Conservation (phyloP, 2,329 filamentous ascomycete genomes). For the Paradendryphiella salina region DNA sequence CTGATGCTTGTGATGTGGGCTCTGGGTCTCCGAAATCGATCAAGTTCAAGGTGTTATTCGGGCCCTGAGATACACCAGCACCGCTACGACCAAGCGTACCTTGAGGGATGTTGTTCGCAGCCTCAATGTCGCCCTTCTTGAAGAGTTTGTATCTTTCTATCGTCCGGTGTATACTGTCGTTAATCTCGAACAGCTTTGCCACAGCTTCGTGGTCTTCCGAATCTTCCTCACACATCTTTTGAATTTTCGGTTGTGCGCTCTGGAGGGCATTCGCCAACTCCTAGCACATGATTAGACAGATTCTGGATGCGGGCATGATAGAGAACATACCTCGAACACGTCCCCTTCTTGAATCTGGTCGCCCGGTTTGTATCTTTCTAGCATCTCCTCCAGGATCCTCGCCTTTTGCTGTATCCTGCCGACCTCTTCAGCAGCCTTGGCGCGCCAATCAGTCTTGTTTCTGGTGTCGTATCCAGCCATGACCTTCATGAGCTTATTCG, state of each 20-base stretch:
- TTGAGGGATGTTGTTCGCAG: slow-evolving; percentile 78
- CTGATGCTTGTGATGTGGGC: slow-evolving; percentile 48
- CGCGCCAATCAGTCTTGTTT: slow-evolving; percentile 95
- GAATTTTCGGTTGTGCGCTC: slow-evolving; percentile 96
- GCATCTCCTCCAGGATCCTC: slow-evolving; percentile 84
- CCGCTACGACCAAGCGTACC: slow-evolving; percentile 72
- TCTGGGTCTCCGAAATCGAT: slow-evolving; percentile 83
- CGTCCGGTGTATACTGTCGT: slow-evolving; percentile 97
- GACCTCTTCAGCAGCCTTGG: slow-evolving; percentile 95
- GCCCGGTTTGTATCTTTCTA: slow-evolving; percentile 79
- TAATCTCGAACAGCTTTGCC: slow-evolving; percentile 92
- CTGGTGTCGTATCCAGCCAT: slow-evolving; percentile 98
- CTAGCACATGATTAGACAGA: slow-evolving; percentile 47
- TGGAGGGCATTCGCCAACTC: slow-evolving; percentile 87
- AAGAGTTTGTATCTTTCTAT: slow-evolving; percentile 93
- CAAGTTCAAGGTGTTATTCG: slow-evolving; percentile 79
- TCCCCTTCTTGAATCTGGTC: slow-evolving; percentile 74
- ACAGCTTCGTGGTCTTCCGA: slow-evolving; percentile 96
- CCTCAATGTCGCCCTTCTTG: slow-evolving; percentile 91
- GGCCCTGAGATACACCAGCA: slow-evolving; percentile 66
- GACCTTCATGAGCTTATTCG: slow-evolving; percentile 96
- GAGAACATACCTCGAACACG: slow-evolving; percentile 62
- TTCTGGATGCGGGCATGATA: slow-evolving; percentile 30
- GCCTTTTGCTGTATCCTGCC: slow-evolving; percentile 95
- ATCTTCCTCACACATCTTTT: slow-evolving; percentile 99